A percentile compares a stretch with the other conserved stretches of the same genome.
Evolutionary conservation across 2,329 filamentous ascomycete species (phyloP).

Genomic region (Beauveria sp.): DNA sequence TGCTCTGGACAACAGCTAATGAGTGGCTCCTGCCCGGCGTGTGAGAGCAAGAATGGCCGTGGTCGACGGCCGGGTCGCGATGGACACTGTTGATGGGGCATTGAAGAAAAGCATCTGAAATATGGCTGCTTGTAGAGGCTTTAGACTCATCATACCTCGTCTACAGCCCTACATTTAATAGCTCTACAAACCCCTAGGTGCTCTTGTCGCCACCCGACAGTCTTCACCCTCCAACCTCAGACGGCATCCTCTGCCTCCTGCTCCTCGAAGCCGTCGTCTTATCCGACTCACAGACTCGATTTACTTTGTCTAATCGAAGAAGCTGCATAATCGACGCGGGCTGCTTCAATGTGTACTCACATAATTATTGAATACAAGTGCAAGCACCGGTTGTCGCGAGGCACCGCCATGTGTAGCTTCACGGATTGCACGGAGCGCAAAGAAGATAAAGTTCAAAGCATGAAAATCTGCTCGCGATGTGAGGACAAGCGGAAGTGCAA

Average conservation of each 20-base stretch:
- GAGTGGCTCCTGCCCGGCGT: neutral
- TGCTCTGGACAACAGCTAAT: neutral
- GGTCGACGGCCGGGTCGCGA: neutral
- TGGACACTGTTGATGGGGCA: neutral
- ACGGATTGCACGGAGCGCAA: constrained; percentile 23
- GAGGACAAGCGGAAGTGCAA: constrained; percentile 22
- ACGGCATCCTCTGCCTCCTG: neutral
- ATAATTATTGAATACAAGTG: constrained; percentile 28
- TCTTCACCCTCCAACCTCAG: neutral
- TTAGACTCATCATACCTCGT: neutral
- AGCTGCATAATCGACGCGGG: neutral
- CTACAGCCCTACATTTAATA: neutral
- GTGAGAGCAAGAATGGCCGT: constrained; percentile 8
- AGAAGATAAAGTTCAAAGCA: constrained; percentile 23
- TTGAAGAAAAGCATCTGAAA: too few relatives aligned
- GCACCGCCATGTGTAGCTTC: constrained; percentile 28
- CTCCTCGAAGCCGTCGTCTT: neutral
- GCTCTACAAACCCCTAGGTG: neutral
- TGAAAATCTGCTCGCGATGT: constrained; percentile 28
- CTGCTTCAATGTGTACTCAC: constrained; percentile 25
- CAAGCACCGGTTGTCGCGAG: constrained; percentile 27
- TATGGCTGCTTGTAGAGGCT: neutral
- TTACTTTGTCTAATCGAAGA: too few relatives aligned
- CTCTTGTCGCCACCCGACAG: neutral
- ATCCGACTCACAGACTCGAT: neutral